These are phyloP conservation scores for Phytophthora pini DNA, from an alignment of 352 stramenopile genomes.

Conservation along the genomic window DNA sequence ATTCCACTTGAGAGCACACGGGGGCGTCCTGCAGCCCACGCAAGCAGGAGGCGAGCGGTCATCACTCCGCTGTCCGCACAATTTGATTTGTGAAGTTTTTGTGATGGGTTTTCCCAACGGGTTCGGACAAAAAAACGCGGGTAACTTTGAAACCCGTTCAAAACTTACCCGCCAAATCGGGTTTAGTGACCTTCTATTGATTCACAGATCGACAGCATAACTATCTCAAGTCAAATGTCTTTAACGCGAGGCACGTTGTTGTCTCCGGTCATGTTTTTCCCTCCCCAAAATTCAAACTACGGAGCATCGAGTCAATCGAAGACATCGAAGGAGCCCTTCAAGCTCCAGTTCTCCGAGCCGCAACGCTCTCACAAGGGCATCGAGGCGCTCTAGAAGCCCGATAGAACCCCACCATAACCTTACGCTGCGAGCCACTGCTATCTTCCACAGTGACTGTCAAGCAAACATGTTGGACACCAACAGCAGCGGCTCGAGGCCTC, in stretches of 20 bases:
- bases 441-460: not conserved
- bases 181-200: constrained; percentile 7
- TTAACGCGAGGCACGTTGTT: constrained; percentile 17
- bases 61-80: constrained; percentile 16
- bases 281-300: constrained; percentile 39
- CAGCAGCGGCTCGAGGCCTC: constrained; percentile 13
- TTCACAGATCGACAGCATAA: not conserved
- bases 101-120: constrained; percentile 1
- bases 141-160: constrained; percentile 9
- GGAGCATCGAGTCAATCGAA: constrained; percentile 47
- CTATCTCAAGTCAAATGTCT: not conserved
- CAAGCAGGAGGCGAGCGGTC: constrained; percentile 27
- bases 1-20: not conserved
- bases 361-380: too few relatives aligned
- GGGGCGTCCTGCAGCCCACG: constrained; percentile 10
- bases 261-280: constrained; percentile 9
- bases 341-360: constrained; percentile 4
- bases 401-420: not conserved
- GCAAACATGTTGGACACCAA: constrained; percentile 41
- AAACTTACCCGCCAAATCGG: constrained; percentile 4
- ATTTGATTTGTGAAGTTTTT: constrained; percentile 9
- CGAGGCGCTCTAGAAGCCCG: not conserved
- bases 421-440: not conserved
- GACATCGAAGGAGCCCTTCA: constrained; percentile 52
- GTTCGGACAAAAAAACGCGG: constrained; percentile 30